Conservation (phyloP, 768 basidiomycete species). For the Tylopilus vinaceipallidus region DNA sequence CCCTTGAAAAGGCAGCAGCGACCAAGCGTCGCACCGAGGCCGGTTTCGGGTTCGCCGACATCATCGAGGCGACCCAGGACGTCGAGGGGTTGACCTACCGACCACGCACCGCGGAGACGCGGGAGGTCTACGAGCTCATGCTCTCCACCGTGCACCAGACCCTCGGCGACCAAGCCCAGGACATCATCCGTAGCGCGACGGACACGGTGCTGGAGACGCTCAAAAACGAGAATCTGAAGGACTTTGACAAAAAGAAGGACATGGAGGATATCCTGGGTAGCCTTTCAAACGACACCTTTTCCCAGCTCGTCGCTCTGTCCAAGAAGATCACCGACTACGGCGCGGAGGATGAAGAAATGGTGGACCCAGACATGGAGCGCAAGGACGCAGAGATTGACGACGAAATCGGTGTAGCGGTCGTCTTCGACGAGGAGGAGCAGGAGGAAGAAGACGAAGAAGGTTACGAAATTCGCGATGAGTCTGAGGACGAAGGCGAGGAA, state of each 20-base stretch:
- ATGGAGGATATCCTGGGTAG: constrained; percentile 72
- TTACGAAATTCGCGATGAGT: constrained; percentile 82
- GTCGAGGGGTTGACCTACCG: constrained; percentile 92
- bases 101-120: constrained; percentile 90
- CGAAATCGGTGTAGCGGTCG: constrained; percentile 95
- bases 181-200: constrained; percentile 94
- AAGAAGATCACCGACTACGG: constrained; percentile 98
- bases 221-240: constrained; percentile 86
- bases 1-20: constrained; percentile 52
- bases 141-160: constrained; percentile 76
- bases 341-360: constrained; percentile 78
- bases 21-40: constrained; percentile 61
- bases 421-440: constrained; percentile 96
- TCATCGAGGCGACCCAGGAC: constrained; percentile 91
- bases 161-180: constrained; percentile 94
- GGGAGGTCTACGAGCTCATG: constrained; percentile 92
- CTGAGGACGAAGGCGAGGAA: constrained; percentile 70
- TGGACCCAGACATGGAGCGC: constrained; percentile 75
- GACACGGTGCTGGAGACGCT: constrained; percentile 85
- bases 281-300: constrained; percentile 71
- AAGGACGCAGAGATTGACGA: constrained; percentile 92
- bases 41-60: constrained; percentile 80
- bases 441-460: constrained; percentile 91
- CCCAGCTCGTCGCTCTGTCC: constrained; percentile 76
- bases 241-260: constrained; percentile 97